A percentile compares a stretch with the other conserved stretches of the same genome.
These are phyloP conservation scores for Lactarius hatsudake DNA, from an alignment of 768 basidiomycete genomes.

Conservation along the genomic window DNA sequence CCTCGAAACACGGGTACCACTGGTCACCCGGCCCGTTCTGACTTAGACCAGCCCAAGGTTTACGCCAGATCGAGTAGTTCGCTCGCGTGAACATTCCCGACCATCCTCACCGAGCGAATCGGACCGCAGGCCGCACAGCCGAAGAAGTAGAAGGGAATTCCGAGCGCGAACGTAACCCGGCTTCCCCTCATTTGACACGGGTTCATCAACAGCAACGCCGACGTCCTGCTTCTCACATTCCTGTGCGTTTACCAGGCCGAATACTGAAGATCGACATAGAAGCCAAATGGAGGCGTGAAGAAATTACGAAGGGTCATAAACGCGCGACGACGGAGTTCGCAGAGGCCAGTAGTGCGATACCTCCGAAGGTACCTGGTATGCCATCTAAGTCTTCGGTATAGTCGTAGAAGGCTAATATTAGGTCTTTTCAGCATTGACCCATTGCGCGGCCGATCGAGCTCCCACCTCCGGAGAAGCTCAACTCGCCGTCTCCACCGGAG, in stretches of 20 bases:
- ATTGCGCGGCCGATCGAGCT: conserved; percentile 22
- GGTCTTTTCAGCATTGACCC: conserved; percentile 26
- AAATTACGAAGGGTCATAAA: conserved; percentile 31
- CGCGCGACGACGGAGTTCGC: conserved; percentile 33
- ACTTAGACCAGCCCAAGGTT: conserved; percentile 5
- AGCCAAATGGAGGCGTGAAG: conserved; percentile 22
- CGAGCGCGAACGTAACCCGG: conserved; percentile 6
- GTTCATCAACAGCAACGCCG: conserved; percentile 4
- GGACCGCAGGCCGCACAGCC: conserved; percentile 14
- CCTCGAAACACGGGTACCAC: conserved; percentile 32
- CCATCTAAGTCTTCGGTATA: conserved; percentile 25
- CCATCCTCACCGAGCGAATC: conserved; percentile 24
- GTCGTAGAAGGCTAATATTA: conserved; percentile 24
- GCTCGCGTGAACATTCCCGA: conserved; percentile 20
- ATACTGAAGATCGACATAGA: conserved; percentile 28
- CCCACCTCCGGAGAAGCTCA: conserved; percentile 21
- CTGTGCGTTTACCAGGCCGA: conserved; percentile 43
- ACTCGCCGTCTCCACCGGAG: conserved; percentile 50
- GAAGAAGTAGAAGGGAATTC: conserved; percentile 12
- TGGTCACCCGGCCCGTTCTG: conserved; percentile 36
- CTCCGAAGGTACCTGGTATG: conserved; percentile 24
- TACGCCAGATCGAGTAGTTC: conserved; percentile 10
- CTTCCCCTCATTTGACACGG: conserved; percentile 3
- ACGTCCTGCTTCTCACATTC: conserved; percentile 23
- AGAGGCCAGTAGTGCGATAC: conserved; percentile 31